A percentile compares a stretch with the other conserved stretches of the same genome.
Conservation (phyloP, 345 rosid species). For the Euphorbia peplus region DNA sequence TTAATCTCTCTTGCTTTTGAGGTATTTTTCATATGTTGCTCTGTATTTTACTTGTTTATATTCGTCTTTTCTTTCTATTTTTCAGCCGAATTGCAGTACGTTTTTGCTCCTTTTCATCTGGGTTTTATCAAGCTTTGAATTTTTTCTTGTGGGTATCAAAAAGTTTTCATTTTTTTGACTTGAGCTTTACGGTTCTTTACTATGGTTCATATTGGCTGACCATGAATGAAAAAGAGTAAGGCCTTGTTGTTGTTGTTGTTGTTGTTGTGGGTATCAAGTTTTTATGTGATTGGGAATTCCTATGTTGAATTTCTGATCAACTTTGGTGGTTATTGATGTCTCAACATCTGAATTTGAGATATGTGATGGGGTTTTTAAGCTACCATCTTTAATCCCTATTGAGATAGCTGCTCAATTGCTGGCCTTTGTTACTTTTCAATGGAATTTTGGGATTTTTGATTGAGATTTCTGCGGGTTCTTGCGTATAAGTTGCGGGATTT, state of each 20-base stretch:
- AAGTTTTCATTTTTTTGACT: background rate
- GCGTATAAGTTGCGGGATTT: background rate
- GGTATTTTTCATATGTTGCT: slow-evolving; percentile 7
- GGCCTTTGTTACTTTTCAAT: background rate
- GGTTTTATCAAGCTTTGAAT: background rate
- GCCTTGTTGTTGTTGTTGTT: too few relatives aligned
- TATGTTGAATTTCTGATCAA: background rate
- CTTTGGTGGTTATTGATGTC: background rate
- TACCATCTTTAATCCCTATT: background rate
- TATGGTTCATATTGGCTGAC: too few relatives aligned
- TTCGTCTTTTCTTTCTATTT: too few relatives aligned
- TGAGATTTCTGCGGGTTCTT: background rate
- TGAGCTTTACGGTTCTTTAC: too few relatives aligned
- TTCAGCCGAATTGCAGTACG: background rate
- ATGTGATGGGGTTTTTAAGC: too few relatives aligned
- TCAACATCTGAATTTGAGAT: background rate
- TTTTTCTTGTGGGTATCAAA: background rate
- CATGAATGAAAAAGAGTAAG: too few relatives aligned
- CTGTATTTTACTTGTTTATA: background rate
- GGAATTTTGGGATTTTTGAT: background rate
- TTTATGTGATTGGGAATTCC: background rate
- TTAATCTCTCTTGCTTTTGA: background rate
- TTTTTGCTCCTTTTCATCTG: background rate
- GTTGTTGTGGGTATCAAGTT: background rate
- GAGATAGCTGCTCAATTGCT: background rate